Percentiles rank a stretch among this genome's conserved stretches.
These are phyloP conservation scores for Austroboletus novae-zelandiae DNA, from an alignment of 1,284 basidiomycete species.

Conservation along the genomic window DNA sequence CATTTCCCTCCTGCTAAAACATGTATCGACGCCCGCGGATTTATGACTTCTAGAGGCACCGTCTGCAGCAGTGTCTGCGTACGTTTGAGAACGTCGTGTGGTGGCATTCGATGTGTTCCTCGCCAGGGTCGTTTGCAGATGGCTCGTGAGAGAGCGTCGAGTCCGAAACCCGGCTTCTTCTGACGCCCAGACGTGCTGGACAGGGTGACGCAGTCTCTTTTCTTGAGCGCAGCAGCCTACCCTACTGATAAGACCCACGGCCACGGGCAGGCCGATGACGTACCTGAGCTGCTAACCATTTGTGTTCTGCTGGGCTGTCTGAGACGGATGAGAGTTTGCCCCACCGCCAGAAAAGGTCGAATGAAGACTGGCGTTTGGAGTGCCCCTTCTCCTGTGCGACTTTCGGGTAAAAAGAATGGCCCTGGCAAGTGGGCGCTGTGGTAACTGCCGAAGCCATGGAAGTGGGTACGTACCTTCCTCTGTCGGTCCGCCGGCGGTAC, in stretches of 20 bases:
- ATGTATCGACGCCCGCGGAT: background rate
- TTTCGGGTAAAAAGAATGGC: constrained; percentile 35
- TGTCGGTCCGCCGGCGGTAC: constrained; percentile 22
- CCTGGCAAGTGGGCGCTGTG: constrained; percentile 14
- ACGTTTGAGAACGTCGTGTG: background rate
- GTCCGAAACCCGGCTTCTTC: background rate
- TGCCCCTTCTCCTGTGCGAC: constrained; percentile 39
- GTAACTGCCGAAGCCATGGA: too few relatives aligned
- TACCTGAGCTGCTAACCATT: constrained; percentile 5
- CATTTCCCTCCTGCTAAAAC: background rate
- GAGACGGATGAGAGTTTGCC: constrained; percentile 17
- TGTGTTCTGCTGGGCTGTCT: background rate
- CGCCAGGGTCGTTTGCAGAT: background rate
- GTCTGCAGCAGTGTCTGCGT: background rate
- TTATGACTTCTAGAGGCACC: background rate
- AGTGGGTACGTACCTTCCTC: constrained; percentile 14
- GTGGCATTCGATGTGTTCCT: background rate
- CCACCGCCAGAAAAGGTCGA: constrained; percentile 39
- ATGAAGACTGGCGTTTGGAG: constrained; percentile 29
- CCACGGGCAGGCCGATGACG: background rate
- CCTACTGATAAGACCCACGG: background rate
- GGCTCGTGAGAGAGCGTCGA: background rate
- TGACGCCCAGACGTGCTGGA: background rate
- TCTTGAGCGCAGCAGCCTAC: constrained; percentile 2
- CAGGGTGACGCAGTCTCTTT: constrained; percentile 1